Conservation (phyloP, 202 grass and related monocot species). For the Carex sylvatica region DNA sequence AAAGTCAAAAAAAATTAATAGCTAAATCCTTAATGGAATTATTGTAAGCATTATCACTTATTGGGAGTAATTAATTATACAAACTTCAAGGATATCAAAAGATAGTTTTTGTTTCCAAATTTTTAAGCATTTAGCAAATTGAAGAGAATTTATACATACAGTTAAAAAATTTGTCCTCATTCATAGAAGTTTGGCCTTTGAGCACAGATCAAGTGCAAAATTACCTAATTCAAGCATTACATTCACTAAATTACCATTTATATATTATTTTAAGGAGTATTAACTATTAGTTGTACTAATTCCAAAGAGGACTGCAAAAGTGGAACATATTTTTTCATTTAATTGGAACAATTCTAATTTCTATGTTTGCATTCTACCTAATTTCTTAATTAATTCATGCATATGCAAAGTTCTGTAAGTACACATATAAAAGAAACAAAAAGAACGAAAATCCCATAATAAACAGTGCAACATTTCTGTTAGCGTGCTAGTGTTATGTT, state of each 20-base stretch:
- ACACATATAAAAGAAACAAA: not conserved
- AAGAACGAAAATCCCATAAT: not conserved
- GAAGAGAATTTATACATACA: not conserved
- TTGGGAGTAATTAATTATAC: not conserved
- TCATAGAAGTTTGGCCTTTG: not conserved
- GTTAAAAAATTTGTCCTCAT: not conserved
- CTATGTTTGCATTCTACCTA: not conserved
- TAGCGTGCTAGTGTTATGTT: conserved; percentile 26
- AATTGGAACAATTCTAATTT: not conserved
- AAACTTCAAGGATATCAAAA: not conserved
- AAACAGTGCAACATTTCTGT: conserved; percentile 1
- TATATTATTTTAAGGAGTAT: too few species aligned
- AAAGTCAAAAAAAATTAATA: not conserved
- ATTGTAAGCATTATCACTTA: not conserved
- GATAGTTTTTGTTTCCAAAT: not conserved
- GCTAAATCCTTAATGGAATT: not conserved
- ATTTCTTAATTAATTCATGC: not conserved
- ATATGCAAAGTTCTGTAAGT: not conserved
- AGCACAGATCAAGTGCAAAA: not conserved
- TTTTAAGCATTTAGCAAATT: not conserved
- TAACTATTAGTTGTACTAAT: not conserved
- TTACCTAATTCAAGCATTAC: conserved; percentile 1
- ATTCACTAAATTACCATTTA: not conserved
- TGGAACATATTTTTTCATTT: not conserved
- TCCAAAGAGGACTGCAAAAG: not conserved